Conservation (phyloP, 2,329 filamentous ascomycete genomes). For the Fusarium sp. region DNA sequence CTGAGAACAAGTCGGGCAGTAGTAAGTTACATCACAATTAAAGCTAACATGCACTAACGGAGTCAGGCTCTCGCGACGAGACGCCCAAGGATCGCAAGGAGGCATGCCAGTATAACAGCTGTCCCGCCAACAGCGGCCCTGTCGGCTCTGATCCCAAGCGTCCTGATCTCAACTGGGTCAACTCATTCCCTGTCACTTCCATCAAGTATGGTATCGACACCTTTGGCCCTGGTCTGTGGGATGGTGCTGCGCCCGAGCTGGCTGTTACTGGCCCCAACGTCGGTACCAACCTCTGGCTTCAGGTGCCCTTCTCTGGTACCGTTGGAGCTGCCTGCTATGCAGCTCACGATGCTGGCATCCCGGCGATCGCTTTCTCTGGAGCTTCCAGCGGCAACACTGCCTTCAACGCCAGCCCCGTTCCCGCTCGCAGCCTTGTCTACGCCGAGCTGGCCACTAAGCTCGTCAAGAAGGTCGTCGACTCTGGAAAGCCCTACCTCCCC, state of each 20-base stretch:
- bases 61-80: conserved; percentile 58
- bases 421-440: conserved; percentile 66
- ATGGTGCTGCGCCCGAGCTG: conserved; percentile 62
- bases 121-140: conserved; percentile 62
- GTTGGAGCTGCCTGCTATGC: conserved; percentile 71
- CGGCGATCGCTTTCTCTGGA: conserved; percentile 73
- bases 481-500: conserved; percentile 70
- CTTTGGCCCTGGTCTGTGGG: conserved; percentile 62
- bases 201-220: conserved; percentile 68
- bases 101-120: conserved; percentile 69
- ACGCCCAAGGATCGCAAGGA: conserved; percentile 57
- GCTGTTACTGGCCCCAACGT: conserved; percentile 71
- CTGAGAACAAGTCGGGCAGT: conserved; percentile 69
- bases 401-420: conserved; percentile 62
- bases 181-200: conserved; percentile 71
- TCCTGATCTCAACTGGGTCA: conserved; percentile 71
- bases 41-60: conserved; percentile 2
- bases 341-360: conserved; percentile 61
- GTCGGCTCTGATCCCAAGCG: conserved; percentile 60
- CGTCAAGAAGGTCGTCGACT: conserved; percentile 61
- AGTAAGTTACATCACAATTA: conserved; percentile 51
- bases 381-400: conserved; percentile 57
- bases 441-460: conserved; percentile 67
- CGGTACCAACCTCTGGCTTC: conserved; percentile 63
- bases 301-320: conserved; percentile 68